Evolutionary conservation across 108 stramenopile genomes (phyloP).

Genomic region (Pseudonitzschia delicatissima): DNA sequence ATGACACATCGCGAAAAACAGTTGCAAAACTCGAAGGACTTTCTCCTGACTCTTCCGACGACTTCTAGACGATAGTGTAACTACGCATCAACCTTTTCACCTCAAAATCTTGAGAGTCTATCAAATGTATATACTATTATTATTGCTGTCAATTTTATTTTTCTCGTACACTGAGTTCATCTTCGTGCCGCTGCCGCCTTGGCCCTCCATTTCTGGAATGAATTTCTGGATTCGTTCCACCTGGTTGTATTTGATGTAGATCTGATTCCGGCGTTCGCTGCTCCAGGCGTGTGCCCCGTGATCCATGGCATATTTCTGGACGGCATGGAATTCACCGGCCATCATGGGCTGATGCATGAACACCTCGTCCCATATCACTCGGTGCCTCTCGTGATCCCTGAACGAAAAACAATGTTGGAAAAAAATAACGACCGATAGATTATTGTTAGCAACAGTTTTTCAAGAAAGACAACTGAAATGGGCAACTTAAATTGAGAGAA

Average conservation of each 20-base stretch:
- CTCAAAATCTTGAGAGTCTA: neutral
- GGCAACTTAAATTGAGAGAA: too few species aligned
- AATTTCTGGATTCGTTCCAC: conserved; percentile 61
- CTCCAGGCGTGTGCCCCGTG: conserved; percentile 63
- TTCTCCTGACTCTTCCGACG: neutral
- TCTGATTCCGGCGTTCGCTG: conserved; percentile 47
- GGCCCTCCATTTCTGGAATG: conserved; percentile 72
- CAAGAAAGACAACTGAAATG: too few species aligned
- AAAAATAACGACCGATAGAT: neutral
- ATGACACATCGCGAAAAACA: neutral
- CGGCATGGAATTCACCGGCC: conserved; percentile 69
- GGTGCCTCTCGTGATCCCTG: conserved; percentile 61
- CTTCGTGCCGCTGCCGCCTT: conserved; percentile 33
- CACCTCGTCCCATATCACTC: conserved; percentile 75
- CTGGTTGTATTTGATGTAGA: conserved; percentile 54
- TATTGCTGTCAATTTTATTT: neutral
- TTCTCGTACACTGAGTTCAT: neutral
- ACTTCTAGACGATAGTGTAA: neutral
- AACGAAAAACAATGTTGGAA: neutral
- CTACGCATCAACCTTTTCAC: too few species aligned
- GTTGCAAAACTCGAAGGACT: neutral
- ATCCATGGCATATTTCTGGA: conserved; percentile 49
- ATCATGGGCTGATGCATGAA: conserved; percentile 63
- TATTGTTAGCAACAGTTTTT: too few species aligned
- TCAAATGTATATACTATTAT: neutral